A percentile compares a stretch with the other conserved stretches of the same genome.
Conservation (phyloP, 768 basidiomycete species). For the Pisolithus marmoratus region DNA sequence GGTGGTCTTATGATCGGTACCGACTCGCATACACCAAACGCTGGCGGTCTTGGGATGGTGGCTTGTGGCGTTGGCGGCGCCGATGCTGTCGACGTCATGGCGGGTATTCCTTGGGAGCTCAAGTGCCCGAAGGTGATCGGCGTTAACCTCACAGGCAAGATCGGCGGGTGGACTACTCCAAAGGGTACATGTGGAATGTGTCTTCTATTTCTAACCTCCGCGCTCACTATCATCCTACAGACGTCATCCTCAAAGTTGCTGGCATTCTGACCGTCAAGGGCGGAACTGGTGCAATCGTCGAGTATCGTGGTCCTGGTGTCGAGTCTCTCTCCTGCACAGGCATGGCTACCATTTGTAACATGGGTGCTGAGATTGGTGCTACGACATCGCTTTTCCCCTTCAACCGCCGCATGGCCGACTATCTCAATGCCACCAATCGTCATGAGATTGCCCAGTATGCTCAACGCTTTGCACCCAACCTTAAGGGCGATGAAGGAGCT, state of each 20-base stretch:
- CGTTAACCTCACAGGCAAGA: slow-evolving; percentile 93
- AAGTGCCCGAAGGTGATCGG: slow-evolving; percentile 99
- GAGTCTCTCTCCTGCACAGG: slow-evolving; percentile 96
- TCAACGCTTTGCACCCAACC: slow-evolving; percentile 82
- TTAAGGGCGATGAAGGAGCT: slow-evolving; percentile 78
- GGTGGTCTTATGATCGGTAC: slow-evolving; percentile 99
- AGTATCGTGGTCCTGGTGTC: slow-evolving; percentile 93
- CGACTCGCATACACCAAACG: slow-evolving; percentile 98
- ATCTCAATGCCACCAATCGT: slow-evolving; percentile 94
- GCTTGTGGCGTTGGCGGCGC: slow-evolving; percentile 99
- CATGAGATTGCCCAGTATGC: slow-evolving; percentile 85
- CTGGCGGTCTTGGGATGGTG: slow-evolving; percentile 98
- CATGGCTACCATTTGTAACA: slow-evolving; percentile 99
- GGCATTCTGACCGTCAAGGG: slow-evolving; percentile 99
- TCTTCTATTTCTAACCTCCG: not conserved
- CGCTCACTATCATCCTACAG: slow-evolving; percentile 33
- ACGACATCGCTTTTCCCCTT: slow-evolving; percentile 99
- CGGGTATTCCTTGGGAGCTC: slow-evolving; percentile 95
- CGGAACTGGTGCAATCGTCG: slow-evolving; percentile 97
- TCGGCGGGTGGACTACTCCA: slow-evolving; percentile 94
- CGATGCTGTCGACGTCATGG: slow-evolving; percentile 99
- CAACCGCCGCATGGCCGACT: slow-evolving; percentile 91
- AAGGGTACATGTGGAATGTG: slow-evolving; percentile 55
- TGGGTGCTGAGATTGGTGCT: slow-evolving; percentile 99
- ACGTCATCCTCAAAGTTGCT: slow-evolving; percentile 98